Evolutionary conservation across 169 alveolate genomes (phyloP), one percentile per base, ranked within the genome.

Genomic region (Babesia gibsoni): DNA sequence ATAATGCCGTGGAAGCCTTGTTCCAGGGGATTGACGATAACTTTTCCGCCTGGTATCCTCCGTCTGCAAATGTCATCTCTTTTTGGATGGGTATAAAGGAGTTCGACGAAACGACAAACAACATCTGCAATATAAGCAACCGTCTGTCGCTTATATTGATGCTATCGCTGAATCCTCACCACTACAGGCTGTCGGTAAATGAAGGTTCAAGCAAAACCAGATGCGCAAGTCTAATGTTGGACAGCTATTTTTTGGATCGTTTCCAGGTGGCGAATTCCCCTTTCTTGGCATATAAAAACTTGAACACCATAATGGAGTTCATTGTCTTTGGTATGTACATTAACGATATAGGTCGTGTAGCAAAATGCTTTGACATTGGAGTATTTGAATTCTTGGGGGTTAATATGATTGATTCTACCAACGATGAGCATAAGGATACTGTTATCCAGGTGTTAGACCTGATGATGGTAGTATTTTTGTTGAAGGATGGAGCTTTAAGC

Each of bases 31-130:
- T 46, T 22, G 27, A 50, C 4, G 73, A 56, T 46, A 49, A 37
- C 9, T 14, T 52, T 20, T 59, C 77, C 16, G 61, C 67, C 6
- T 75, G 68, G 68, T 75, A 75, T 35, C 84, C 80, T 0, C 7
- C 42, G 12, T 75, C 84, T n/a, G 39, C 20, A 3, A 56, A 27
- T 25, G 16, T 53, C 39, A 22, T 41, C 0, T 52, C 74, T 29
- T 33, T 65, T 3, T 75, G 78, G 23, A 12, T 58, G 14, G 70
- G 73, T 10, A 49, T 65, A 18, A 58, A 48, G 9, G 84, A 75
- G 53, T 64, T 66, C 25, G 84, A 75, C 46, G 36, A 43, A 18
- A 23, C 46, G 9, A 6, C 78, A 3, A 67, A 75, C 41, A 35
- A 32, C 25, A 49, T 35, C 2, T 61, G 72, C 52, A 75, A 75